These are phyloP conservation scores for Taiozyma sp. DNA, from an alignment of 1,139 yeast species.

Conservation along the genomic window DNA sequence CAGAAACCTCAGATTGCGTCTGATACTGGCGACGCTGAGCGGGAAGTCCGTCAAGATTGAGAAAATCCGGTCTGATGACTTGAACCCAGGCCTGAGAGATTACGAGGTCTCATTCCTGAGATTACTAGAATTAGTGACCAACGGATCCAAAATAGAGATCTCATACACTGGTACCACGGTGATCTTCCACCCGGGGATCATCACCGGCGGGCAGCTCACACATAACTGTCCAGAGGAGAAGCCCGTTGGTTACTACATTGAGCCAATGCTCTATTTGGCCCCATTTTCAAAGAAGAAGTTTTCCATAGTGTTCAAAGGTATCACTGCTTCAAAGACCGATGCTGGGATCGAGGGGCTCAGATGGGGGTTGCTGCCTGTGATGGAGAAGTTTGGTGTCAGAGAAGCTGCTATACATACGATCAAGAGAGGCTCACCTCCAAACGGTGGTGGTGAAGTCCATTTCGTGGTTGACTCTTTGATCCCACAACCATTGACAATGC, in stretches of 20 bases:
- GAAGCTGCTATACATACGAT: conserved; percentile 84
- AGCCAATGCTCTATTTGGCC: conserved; percentile 81
- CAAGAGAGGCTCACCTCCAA: conserved; percentile 90
- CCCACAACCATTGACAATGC: conserved; percentile 82
- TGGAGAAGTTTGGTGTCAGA: conserved; percentile 93
- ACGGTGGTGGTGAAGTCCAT: conserved; percentile 96
- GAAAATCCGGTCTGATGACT: conserved; percentile 78
- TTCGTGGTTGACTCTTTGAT: conserved; percentile 76
- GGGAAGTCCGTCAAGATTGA: conserved; percentile 83
- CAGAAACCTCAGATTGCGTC: conserved; percentile 70
- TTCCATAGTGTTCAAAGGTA: conserved; percentile 74
- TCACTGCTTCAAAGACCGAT: conserved; percentile 70
- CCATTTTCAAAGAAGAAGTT: conserved; percentile 92
- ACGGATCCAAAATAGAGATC: conserved; percentile 87
- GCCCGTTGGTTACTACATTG: conserved; percentile 87
- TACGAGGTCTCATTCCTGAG: conserved; percentile 90
- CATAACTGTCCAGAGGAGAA: conserved; percentile 78
- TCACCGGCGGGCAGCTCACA: conserved; percentile 80
- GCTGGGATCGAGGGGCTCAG: conserved; percentile 88
- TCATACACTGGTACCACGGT: conserved; percentile 98
- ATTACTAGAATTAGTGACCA: conserved; percentile 81
- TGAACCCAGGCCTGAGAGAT: conserved; percentile 91
- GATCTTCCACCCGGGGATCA: conserved; percentile 84
- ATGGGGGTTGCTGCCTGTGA: conserved; percentile 84
- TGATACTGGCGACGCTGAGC: conserved; percentile 75